Evolutionary conservation across 768 basidiomycete genomes (phyloP).

Genomic region (Neoboletus brunneissimus): DNA sequence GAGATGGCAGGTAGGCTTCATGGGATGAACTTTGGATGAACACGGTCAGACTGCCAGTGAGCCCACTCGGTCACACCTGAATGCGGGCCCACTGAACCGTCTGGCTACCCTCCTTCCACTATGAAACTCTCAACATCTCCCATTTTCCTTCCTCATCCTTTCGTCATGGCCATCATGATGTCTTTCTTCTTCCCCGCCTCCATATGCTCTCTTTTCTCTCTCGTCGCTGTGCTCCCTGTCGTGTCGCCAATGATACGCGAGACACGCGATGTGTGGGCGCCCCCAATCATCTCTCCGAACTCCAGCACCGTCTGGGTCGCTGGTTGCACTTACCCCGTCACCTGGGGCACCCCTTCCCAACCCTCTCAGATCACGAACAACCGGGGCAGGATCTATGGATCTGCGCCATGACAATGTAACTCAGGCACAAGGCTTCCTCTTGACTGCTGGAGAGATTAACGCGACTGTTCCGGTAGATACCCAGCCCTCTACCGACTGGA

Average conservation of each 20-base stretch:
- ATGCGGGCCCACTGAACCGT: background rate
- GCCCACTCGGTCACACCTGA: background rate
- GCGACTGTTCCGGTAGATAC: conserved; percentile 40
- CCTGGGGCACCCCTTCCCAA: conserved; percentile 43
- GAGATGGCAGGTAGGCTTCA: background rate
- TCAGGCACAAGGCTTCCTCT: conserved; percentile 36
- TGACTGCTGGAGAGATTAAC: conserved; percentile 34
- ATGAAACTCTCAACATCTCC: conserved; percentile 8
- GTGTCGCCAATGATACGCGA: conserved; percentile 32
- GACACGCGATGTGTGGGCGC: conserved; percentile 48
- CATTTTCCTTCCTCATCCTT: background rate
- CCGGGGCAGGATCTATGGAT: conserved; percentile 39
- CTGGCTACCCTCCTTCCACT: conserved; percentile 8
- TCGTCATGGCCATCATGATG: conserved; percentile 22
- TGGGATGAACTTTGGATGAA: background rate
- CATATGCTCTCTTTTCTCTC: conserved; percentile 22
- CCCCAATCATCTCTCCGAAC: conserved; percentile 39
- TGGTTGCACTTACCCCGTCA: conserved; percentile 40
- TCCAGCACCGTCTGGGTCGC: conserved; percentile 39
- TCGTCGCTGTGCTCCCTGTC: conserved; percentile 32
- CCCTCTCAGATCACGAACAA: conserved; percentile 50
- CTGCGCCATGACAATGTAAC: conserved; percentile 38
- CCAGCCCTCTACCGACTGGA: conserved; percentile 38
- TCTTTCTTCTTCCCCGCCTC: conserved; percentile 15
- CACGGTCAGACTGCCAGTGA: too few relatives aligned